Evolutionary conservation across 257 asterid species (phyloP).

Genomic region (Solanum clarkiae): DNA sequence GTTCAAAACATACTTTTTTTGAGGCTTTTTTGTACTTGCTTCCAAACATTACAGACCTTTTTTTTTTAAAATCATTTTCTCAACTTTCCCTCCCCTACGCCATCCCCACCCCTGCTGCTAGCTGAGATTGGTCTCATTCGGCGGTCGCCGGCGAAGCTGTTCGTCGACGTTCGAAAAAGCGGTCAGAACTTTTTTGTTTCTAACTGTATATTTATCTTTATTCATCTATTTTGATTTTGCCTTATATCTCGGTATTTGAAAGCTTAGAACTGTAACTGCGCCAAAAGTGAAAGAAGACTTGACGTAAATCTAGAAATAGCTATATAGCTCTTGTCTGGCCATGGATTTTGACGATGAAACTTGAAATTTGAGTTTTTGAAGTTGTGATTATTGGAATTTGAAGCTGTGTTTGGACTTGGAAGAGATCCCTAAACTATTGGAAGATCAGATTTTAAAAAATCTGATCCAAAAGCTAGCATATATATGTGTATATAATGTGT

Average conservation of each 20-base stretch:
- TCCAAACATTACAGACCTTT: neutral
- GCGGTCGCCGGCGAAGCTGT: neutral
- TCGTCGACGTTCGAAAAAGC: neutral
- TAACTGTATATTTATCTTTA: neutral
- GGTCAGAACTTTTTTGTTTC: neutral
- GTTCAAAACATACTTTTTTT: neutral
- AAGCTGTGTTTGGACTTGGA: neutral
- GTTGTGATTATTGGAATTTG: neutral
- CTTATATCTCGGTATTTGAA: neutral
- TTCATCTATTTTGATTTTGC: neutral
- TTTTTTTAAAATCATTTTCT: neutral
- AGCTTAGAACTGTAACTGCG: neutral
- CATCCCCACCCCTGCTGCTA: neutral
- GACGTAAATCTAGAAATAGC: no score
- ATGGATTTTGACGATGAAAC: neutral
- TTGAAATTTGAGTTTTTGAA: neutral
- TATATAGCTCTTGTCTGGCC: neutral
- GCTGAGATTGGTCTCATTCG: neutral
- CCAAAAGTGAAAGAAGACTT: neutral
- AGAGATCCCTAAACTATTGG: neutral
- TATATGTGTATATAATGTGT: no score
- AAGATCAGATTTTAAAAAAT: neutral
- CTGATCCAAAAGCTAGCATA: neutral
- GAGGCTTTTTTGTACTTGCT: neutral
- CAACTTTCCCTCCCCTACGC: neutral